Percentiles rank a stretch among this genome's conserved stretches.
Conservation (phyloP, 2,329 filamentous ascomycete species). For the Aquanectria penicillioides region DNA sequence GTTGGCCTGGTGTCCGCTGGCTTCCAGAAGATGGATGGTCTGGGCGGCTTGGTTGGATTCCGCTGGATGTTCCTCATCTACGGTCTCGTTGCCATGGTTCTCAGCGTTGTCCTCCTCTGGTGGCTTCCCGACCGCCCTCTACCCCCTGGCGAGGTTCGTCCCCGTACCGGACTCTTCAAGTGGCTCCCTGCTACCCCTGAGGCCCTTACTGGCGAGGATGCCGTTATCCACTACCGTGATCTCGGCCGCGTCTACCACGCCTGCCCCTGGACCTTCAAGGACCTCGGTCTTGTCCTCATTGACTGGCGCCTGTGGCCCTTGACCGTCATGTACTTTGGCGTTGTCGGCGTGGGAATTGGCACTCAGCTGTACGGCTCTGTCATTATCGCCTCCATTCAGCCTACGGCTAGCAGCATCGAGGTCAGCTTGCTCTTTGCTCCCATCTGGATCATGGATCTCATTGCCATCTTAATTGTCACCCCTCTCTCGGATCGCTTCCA, state of each 20-base stretch:
- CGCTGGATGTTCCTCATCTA: constrained; percentile 95
- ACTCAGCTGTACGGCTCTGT: constrained; percentile 89
- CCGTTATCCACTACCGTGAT: constrained; percentile 83
- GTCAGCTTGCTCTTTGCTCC: constrained; percentile 87
- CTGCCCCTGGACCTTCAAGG: constrained; percentile 75
- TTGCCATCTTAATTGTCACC: constrained; percentile 86
- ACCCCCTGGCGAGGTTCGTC: constrained; percentile 71
- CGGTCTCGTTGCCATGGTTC: constrained; percentile 76
- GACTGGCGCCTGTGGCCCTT: constrained; percentile 93
- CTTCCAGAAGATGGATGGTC: constrained; percentile 90
- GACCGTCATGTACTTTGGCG: constrained; percentile 92
- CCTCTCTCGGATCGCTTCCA: constrained; percentile 91
- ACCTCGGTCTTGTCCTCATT: constrained; percentile 75
- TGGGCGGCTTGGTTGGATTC: constrained; percentile 80
- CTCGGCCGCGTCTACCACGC: constrained; percentile 82
- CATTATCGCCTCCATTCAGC: constrained; percentile 84
- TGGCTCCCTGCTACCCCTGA: constrained; percentile 77
- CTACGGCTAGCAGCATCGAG: constrained; percentile 75
- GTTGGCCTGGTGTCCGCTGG: constrained; percentile 90
- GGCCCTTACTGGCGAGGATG: constrained; percentile 80
- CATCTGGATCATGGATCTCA: constrained; percentile 93
- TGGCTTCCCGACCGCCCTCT: constrained; percentile 89
- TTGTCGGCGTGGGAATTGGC: constrained; percentile 91
- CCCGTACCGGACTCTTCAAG: constrained; percentile 62
- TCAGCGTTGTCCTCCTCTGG: constrained; percentile 82